Percentiles rank a stretch among this genome's conserved stretches.
Conservation (phyloP, 2,329 filamentous ascomycete genomes). For the Pseudovirgaria hyperparasitica region DNA sequence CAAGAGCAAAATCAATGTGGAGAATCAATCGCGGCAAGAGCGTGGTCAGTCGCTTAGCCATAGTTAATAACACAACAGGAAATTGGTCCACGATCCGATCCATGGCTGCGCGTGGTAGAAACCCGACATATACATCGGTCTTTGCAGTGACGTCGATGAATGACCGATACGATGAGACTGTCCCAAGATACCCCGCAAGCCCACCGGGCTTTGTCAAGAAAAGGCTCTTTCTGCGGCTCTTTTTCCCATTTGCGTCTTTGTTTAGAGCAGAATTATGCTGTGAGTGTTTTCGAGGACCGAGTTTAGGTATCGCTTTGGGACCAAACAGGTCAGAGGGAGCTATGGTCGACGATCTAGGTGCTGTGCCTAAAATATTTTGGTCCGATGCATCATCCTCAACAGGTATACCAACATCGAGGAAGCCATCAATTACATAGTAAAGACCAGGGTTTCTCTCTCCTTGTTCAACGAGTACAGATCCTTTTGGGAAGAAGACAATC, state of each 20-base stretch:
- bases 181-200: constrained; percentile 86
- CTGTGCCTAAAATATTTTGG: constrained; percentile 31
- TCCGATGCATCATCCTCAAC: constrained; percentile 46
- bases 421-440: constrained; percentile 96
- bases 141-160: constrained; percentile 96
- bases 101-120: constrained; percentile 70
- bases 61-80: constrained; percentile 81
- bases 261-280: constrained; percentile 11
- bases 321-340: constrained; percentile 23
- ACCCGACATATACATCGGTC: constrained; percentile 96
- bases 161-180: constrained; percentile 86
- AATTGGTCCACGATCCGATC: constrained; percentile 89
- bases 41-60: constrained; percentile 88
- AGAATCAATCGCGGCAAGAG: constrained; percentile 80
- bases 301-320: too few species aligned
- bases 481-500: constrained; percentile 94
- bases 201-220: constrained; percentile 91
- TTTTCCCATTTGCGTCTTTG: constrained; percentile 28
- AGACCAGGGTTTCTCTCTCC: constrained; percentile 92
- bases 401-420: constrained; percentile 85
- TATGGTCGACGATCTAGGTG: constrained; percentile 19
- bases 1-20: constrained; percentile 94
- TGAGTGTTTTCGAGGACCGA: constrained; percentile 11
- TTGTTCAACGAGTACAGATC: constrained; percentile 87
- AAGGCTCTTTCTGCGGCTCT: constrained; percentile 54